Percentiles rank a stretch among this genome's conserved stretches.
Conservation (phyloP, 2,329 filamentous ascomycete genomes). For the Cladosporium sp. region DNA sequence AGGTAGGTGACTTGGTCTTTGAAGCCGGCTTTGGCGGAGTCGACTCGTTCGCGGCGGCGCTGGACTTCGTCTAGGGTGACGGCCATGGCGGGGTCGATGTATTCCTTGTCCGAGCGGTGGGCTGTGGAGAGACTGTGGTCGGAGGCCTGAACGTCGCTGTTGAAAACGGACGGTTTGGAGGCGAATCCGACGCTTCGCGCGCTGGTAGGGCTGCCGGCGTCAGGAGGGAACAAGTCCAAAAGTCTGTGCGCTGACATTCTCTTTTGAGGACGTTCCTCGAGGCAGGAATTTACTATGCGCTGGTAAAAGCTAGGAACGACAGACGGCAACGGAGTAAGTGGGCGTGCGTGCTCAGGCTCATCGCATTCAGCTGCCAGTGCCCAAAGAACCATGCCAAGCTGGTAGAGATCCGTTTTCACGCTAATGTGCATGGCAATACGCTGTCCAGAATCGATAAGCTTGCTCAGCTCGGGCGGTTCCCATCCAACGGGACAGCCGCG, state of each 20-base stretch:
- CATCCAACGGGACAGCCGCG: constrained; percentile 95
- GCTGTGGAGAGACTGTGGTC: constrained; percentile 32
- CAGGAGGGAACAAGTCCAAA: constrained; percentile 58
- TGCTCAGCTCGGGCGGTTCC: constrained; percentile 88
- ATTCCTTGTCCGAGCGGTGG: constrained; percentile 41
- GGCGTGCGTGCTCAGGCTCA: constrained; percentile 75
- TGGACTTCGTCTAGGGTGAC: constrained; percentile 41
- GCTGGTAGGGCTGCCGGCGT: constrained; percentile 11
- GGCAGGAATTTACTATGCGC: constrained; percentile 66
- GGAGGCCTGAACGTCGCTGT: constrained; percentile 18
- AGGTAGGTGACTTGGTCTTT: constrained; percentile 27
- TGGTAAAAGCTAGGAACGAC: constrained; percentile 73
- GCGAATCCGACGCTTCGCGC: constrained; percentile 1
- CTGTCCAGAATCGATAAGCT: constrained; percentile 80
- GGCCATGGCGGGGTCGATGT: constrained; percentile 41
- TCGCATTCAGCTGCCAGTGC: constrained; percentile 80
- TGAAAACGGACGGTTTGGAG: background rate
- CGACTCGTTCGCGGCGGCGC: constrained; percentile 14
- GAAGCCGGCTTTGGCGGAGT: constrained; percentile 14
- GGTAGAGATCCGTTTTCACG: constrained; percentile 93
- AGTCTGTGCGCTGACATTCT: constrained; percentile 69
- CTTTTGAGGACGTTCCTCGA: constrained; percentile 65
- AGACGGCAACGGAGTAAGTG: constrained; percentile 53
- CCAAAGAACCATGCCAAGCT: constrained; percentile 96
- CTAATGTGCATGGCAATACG: constrained; percentile 96